Evolutionary conservation across 306 rosid genomes (phyloP), one percentile per base, ranked within the genome.

Genomic region (Inga laurina): DNA sequence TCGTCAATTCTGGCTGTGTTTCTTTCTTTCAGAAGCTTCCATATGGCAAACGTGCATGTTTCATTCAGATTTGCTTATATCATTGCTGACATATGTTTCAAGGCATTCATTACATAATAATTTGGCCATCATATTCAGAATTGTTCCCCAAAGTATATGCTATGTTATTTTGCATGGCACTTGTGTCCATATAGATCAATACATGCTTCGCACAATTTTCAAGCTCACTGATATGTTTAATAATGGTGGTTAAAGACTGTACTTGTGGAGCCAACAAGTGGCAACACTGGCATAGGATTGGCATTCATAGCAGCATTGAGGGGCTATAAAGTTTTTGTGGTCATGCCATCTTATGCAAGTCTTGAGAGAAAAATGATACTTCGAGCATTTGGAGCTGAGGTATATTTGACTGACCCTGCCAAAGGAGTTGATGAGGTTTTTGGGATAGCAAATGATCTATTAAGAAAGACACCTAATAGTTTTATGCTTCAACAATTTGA

Each of bases 221-320:
- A 14, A 85, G 57, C 37, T 65, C 54, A 62, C 64, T 78, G 34
- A 51, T 34, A 57, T 62, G 77, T 73, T 48, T 76, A 78, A 66
- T 64, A 8, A 85, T 72, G 78, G 68, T 61, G 79, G 56, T 62
- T 6, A 76, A 87, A 92, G 99, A 92, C 91, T 82, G 82, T 90
- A 41, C 92, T 93, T 27, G 77, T 93, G 77, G 98, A 95, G 92
- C 57, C 82, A 10, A 93, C 99, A 10, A 81, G 96, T 72, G 98
- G 98, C 44, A 95, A 93, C 84, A 95, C 97, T 0, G 99, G 99
- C 78, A 92, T 95, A 83, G 97, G 92, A 27, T 82, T 95, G 87
- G 97, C 97, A 64, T 90, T 79, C 83, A 71, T 95, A 69, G 97
- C 93, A 82, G 98, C 93, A 48, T 54, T 84, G 79, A 92, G 82